Evolutionary conservation across 2,329 filamentous ascomycete genomes (phyloP), one percentile per base, ranked within the genome.

Genomic region (Diplodia sapinea): DNA sequence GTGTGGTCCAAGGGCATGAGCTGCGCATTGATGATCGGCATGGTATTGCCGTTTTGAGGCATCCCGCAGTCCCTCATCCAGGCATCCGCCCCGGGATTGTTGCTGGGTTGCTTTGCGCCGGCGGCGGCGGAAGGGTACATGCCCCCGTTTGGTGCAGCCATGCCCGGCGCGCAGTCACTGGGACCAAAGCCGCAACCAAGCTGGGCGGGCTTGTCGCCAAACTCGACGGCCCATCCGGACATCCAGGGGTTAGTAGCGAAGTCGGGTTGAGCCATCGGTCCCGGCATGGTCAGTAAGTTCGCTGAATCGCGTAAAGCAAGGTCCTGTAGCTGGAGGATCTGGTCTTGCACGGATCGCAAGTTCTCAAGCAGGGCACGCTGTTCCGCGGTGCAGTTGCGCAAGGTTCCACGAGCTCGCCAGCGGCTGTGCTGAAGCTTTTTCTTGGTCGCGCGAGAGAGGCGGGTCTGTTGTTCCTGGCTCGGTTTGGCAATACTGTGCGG

Each of bases 351-450:
- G 5, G 26, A 13, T 26, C 50, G 49, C 12, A 67, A 50, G 31
- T 33, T 63, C 47, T 63, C 38, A n/a, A 67, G 57, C 20, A 67
- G 66, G 6, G 57, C 66, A 13, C 38, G 15, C 49, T 67, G 23
- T 29, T 67, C 66, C 23, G 36, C 26, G 9, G 43, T 12, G 38
- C 56, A 62, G 66, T 62, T 63, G 56, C 66, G 56, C 36, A 67
- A 31, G 6, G 66, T 55, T 5, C 56, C 23, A 17, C 57, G 56
- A 59, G 57, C 66, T 15, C 66, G 66, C 66, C 66, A 67, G 66
- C 66, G 66, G n/a, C 31, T 63, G 36, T 67, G 57, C 29, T 67
- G 56, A 23, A 67, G 50, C 29, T 63, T 67, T 59, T 67, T 67
- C 36, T 56, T 67, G 17, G 49, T 47, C 8, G 56, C 26, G n/a